These are phyloP conservation scores for Globisporangium nodosum DNA, from an alignment of 352 stramenopile species.

Conservation along the genomic window DNA sequence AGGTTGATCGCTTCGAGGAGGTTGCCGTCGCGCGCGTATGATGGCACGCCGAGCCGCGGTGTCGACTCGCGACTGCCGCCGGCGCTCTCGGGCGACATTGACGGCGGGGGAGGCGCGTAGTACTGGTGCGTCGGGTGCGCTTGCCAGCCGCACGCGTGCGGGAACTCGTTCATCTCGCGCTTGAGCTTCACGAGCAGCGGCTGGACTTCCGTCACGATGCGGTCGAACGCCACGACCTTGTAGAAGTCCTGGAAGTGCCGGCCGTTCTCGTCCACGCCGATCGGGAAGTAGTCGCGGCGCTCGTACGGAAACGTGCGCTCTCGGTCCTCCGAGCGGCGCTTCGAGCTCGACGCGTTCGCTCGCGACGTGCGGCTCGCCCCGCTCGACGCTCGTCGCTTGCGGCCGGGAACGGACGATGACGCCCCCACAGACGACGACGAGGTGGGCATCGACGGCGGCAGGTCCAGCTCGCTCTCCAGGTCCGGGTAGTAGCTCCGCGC, in stretches of 20 bases:
- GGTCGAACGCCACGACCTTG: constrained; percentile 79
- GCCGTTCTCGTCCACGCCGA: constrained; percentile 72
- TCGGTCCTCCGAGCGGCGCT: constrained; percentile 20
- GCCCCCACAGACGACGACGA: neutral
- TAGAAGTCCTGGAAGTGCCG: constrained; percentile 85
- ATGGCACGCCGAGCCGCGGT: constrained; percentile 43
- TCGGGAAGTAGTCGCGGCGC: constrained; percentile 53
- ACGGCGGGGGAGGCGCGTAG: constrained; percentile 14
- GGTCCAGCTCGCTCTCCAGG: constrained; percentile 40
- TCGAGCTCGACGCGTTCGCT: constrained; percentile 3
- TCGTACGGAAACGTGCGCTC: constrained; percentile 64
- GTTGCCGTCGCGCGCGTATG: constrained; percentile 88
- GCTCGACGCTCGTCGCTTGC: constrained; percentile 10
- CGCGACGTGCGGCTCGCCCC: constrained; percentile 4
- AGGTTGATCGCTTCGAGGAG: constrained; percentile 98
- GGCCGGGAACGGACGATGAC: constrained; percentile 2
- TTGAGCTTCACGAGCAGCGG: constrained; percentile 70
- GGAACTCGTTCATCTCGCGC: constrained; percentile 72
- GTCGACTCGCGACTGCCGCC: constrained; percentile 2
- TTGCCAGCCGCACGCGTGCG: constrained; percentile 59
- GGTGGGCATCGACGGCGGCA: constrained; percentile 8
- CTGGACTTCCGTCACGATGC: constrained; percentile 57
- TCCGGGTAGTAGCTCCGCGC: constrained; percentile 84
- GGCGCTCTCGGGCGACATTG: constrained; percentile 7
- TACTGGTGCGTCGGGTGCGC: constrained; percentile 17